These are phyloP conservation scores for Schrenkiella parvula DNA, from an alignment of 345 rosid genomes.

Conservation along the genomic window DNA sequence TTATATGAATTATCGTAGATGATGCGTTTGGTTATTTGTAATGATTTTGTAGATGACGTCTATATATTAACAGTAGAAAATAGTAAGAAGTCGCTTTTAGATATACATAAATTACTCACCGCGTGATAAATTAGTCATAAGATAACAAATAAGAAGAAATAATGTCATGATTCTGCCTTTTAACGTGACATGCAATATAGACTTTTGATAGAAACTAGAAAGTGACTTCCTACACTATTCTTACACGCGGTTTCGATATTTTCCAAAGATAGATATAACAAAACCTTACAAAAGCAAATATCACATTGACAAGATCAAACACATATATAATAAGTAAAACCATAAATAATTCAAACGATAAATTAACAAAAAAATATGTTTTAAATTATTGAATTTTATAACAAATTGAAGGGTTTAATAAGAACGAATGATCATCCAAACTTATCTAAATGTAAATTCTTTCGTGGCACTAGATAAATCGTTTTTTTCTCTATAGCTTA, in stretches of 20 bases:
- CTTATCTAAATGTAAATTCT: not conserved
- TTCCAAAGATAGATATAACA: no score
- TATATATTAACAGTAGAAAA: conserved; percentile 4
- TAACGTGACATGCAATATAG: conserved; percentile 30
- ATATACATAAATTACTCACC: not conserved
- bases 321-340: not conserved
- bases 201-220: conserved; percentile 30
- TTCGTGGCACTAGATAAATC: not conserved
- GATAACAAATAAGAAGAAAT: conserved; percentile 14
- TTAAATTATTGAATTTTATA: no score
- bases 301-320: not conserved
- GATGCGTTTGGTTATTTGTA: not conserved
- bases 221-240: conserved; percentile 32
- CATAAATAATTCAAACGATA: not conserved
- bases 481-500: not conserved
- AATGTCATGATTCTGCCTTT: conserved; percentile 20
- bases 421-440: not conserved
- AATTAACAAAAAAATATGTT: no score
- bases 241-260: conserved; percentile 36
- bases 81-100: conserved; percentile 15
- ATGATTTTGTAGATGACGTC: conserved; percentile 13
- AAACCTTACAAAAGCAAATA: no score
- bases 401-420: not conserved
- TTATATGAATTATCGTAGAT: not conserved
- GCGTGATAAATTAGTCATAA: conserved; percentile 2